Percentiles rank a stretch among this genome's conserved stretches.
Conservation (phyloP, 1,139 yeast species). For the Nakaseomyces nivariensis region DNA sequence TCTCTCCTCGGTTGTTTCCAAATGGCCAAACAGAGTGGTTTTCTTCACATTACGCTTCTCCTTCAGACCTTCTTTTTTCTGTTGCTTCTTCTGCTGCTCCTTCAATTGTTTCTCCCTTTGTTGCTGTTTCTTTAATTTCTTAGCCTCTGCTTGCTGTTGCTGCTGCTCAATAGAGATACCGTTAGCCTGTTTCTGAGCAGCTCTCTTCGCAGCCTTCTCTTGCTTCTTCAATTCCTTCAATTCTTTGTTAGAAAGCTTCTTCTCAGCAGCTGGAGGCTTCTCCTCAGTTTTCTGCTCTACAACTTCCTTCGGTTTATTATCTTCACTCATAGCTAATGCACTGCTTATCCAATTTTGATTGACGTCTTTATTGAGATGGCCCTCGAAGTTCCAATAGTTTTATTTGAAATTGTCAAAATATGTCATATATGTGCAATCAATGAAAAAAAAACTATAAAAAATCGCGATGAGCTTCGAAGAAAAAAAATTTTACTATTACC, state of each 20-base stretch:
- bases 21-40: slow-evolving; percentile 67
- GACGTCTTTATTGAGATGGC: too few relatives aligned
- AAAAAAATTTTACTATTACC: slow-evolving; percentile 1
- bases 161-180: slow-evolving; percentile 30
- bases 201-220: slow-evolving; percentile 81
- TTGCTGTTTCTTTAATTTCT: slow-evolving; percentile 29
- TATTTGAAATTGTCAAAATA: too few relatives aligned
- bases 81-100: slow-evolving; percentile 29
- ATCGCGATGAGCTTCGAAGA: not conserved
- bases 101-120: slow-evolving; percentile 23
- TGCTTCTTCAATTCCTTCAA: slow-evolving; percentile 78
- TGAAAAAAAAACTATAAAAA: not conserved
- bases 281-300: not conserved
- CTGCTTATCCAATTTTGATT: too few relatives aligned
- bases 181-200: slow-evolving; percentile 29
- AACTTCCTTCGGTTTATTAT: not conserved
- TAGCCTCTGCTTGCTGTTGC: slow-evolving; percentile 27
- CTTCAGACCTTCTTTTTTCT: slow-evolving; percentile 40
- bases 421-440: too few relatives aligned
- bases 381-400: too few relatives aligned
- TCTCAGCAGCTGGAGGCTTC: slow-evolving; percentile 11
- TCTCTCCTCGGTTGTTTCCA: slow-evolving; percentile 75
- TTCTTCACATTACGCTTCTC: slow-evolving; percentile 33
- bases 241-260: slow-evolving; percentile 61
- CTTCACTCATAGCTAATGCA: not conserved